Conservation (phyloP, 2,329 filamentous ascomycete species). For the Mycosphaerelloides madeirae region DNA sequence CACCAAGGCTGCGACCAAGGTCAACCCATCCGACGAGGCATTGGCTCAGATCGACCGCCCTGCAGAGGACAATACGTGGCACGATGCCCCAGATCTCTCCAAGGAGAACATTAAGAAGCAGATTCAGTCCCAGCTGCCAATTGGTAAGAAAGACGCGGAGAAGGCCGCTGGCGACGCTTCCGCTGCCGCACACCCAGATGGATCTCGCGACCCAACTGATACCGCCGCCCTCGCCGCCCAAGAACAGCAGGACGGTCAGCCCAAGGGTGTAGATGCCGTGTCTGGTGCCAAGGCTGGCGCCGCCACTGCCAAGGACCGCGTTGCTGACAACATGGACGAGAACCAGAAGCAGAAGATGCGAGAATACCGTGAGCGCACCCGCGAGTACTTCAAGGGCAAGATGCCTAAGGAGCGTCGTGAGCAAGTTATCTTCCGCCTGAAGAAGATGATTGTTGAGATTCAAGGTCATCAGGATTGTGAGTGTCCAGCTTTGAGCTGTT, state of each 20-base stretch:
- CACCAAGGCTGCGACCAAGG: slow-evolving; percentile 65
- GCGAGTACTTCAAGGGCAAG: slow-evolving; percentile 77
- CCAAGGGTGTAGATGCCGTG: slow-evolving; percentile 50
- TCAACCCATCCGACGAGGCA: slow-evolving; percentile 74
- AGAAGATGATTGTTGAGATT: slow-evolving; percentile 97
- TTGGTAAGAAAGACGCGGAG: slow-evolving; percentile 55
- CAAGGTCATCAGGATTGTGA: slow-evolving; percentile 87
- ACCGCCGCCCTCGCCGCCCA: slow-evolving; percentile 51
- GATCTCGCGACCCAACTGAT: slow-evolving; percentile 51
- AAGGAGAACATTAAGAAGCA: slow-evolving; percentile 66
- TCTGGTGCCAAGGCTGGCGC: slow-evolving; percentile 47
- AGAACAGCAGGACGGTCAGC: slow-evolving; percentile 46
- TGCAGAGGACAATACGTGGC: slow-evolving; percentile 89
- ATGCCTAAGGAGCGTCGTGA: slow-evolving; percentile 89
- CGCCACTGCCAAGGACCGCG: slow-evolving; percentile 49
- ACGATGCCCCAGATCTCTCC: slow-evolving; percentile 54
- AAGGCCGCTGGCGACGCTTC: slow-evolving; percentile 56
- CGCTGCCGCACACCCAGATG: slow-evolving; percentile 53
- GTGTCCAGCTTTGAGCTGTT: slow-evolving; percentile 23
- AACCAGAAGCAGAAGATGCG: slow-evolving; percentile 48
- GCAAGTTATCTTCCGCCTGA: slow-evolving; percentile 84
- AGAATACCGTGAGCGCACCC: slow-evolving; percentile 49
- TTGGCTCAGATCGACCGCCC: slow-evolving; percentile 74
- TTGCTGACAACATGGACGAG: slow-evolving; percentile 59
- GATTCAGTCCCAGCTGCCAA: slow-evolving; percentile 54